These are phyloP conservation scores for Blastobotrys capitulatus DNA, from an alignment of 1,139 yeast genomes.

Conservation along the genomic window DNA sequence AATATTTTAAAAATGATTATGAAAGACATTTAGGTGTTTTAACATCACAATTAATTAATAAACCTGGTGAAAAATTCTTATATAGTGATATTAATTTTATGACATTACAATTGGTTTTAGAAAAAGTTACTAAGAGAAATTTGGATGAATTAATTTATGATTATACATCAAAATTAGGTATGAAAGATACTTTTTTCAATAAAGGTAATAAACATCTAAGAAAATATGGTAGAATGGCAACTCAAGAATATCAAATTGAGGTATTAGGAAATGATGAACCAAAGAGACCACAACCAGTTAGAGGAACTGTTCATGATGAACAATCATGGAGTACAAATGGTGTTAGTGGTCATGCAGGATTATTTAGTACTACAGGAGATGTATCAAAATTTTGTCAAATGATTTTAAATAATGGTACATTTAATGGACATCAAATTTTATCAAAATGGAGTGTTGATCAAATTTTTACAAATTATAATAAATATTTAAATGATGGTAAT, in stretches of 20 bases:
- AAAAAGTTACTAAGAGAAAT: constrained; percentile 11
- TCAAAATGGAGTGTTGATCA: constrained; percentile 12
- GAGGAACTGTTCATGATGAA: constrained; percentile 21
- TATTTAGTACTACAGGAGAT: constrained; percentile 18
- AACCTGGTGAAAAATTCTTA: constrained; percentile 15
- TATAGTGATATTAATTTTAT: constrained; percentile 18
- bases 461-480: constrained; percentile 15
- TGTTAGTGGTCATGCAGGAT: constrained; percentile 20
- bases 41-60: constrained; percentile 10
- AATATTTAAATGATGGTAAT: constrained; percentile 14
- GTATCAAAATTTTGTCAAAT: constrained; percentile 17
- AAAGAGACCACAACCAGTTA: constrained; percentile 17
- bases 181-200: constrained; percentile 16
- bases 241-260: constrained; percentile 16
- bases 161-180: constrained; percentile 13
- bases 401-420: constrained; percentile 17
- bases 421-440: constrained; percentile 12
- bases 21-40: constrained; percentile 12
- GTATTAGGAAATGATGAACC: constrained; percentile 13
- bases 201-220: constrained; percentile 3
- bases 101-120: constrained; percentile 16
- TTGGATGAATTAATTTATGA: constrained; percentile 13
- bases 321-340: constrained; percentile 17
- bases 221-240: constrained; percentile 13
- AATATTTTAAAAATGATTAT: constrained; percentile 7